A percentile compares a stretch with the other conserved stretches of the same genome.
Evolutionary conservation across 2,329 filamentous ascomycete genomes (phyloP).

Genomic region (Sclerotinia sclerotiorum): DNA sequence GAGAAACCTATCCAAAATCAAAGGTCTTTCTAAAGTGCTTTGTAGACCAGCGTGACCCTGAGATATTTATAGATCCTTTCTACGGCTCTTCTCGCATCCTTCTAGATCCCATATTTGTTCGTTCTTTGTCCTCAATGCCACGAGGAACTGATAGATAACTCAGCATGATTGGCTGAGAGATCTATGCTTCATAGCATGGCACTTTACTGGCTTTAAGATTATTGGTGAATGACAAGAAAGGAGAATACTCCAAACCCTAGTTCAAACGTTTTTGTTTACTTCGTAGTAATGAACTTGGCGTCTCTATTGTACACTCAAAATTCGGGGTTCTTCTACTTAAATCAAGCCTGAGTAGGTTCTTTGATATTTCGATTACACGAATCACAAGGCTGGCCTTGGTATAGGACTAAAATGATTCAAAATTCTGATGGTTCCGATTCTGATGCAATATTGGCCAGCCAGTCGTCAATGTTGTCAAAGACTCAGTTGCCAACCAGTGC

Average conservation of each 20-base stretch:
- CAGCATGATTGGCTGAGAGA: background rate
- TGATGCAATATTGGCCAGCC: background rate
- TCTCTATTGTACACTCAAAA: background rate
- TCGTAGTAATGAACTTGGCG: background rate
- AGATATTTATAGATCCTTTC: background rate
- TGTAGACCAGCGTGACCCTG: background rate
- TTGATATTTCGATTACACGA: background rate
- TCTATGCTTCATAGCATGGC: background rate
- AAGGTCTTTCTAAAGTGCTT: background rate
- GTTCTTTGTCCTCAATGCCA: background rate
- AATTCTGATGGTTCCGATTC: background rate
- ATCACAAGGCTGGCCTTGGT: background rate
- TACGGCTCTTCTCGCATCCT: background rate
- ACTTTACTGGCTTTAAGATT: background rate
- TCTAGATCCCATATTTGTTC: background rate
- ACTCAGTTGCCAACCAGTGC: background rate
- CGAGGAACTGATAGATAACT: background rate
- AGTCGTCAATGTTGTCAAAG: background rate
- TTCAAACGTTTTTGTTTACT: background rate
- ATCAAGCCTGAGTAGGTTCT: background rate
- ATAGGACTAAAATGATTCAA: background rate
- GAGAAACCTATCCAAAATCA: background rate
- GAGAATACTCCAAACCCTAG: background rate
- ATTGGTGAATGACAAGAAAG: background rate
- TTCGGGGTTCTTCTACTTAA: background rate